Evolutionary conservation across 768 basidiomycete genomes (phyloP).

Genomic region (Polyporus arcularius): DNA sequence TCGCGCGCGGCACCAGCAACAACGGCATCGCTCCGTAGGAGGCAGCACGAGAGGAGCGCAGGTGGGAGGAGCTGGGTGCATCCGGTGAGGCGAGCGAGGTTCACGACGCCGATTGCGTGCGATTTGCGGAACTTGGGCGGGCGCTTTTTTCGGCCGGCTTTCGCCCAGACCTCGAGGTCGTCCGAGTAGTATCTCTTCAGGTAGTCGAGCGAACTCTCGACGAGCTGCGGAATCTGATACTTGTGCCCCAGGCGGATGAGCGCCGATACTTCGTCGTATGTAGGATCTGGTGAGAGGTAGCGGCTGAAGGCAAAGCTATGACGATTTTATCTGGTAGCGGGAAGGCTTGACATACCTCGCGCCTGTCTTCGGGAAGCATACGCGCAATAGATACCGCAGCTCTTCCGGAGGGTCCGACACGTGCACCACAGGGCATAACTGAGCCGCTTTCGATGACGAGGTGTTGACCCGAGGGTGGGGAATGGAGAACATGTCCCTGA

Average conservation of each 20-base stretch:
- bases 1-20: too few species aligned
- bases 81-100: conserved; percentile 12
- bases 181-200: not conserved
- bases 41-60: conserved; percentile 3
- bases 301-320: too few species aligned
- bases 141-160: too few species aligned
- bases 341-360: too few species aligned
- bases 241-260: conserved; percentile 2
- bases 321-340: too few species aligned
- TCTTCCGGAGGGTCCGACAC: too few species aligned
- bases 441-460: too few species aligned
- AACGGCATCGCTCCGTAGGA: not conserved
- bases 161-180: not conserved
- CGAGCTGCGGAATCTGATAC: not conserved
- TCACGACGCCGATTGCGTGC: conserved; percentile 8
- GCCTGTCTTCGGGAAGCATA: too few species aligned
- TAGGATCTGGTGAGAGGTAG: not conserved
- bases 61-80: not conserved
- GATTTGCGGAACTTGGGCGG: not conserved
- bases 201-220: not conserved
- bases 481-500: too few species aligned
- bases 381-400: too few species aligned
- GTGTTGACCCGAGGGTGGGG: too few species aligned
- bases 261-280: not conserved
- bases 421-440: too few species aligned